These are phyloP conservation scores for Podospora didyma DNA, from an alignment of 495 filamentous ascomycete genomes.

Conservation along the genomic window DNA sequence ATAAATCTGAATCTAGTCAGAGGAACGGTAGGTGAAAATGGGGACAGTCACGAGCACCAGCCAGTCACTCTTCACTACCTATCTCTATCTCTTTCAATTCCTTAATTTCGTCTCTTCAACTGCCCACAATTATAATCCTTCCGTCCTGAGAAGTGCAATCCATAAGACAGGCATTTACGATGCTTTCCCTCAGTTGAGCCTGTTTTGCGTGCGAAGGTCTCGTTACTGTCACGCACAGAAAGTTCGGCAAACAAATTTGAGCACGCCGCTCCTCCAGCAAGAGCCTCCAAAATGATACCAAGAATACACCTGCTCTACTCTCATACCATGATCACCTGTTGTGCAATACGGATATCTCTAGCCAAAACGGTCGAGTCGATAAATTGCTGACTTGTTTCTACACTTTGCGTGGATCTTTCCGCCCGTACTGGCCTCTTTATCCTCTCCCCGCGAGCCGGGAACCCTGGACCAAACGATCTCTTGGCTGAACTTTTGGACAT, in stretches of 20 bases:
- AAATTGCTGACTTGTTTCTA: neutral
- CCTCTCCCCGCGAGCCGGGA: neutral
- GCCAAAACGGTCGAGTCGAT: neutral
- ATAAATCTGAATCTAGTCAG: too few species aligned
- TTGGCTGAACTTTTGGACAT: slow-evolving; percentile 44
- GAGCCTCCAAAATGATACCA: slow-evolving; percentile 56
- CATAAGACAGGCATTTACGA: slow-evolving; percentile 4
- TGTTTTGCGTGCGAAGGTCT: neutral
- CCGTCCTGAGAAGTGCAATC: neutral
- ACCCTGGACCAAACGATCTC: neutral
- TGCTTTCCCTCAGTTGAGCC: slow-evolving; percentile 12
- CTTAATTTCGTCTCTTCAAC: too few species aligned
- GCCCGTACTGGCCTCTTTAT: neutral
- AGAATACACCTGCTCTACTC: slow-evolving; percentile 42
- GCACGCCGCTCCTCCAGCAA: slow-evolving; percentile 2
- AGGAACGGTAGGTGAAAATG: too few species aligned
- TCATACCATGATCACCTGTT: slow-evolving; percentile 21
- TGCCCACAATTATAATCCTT: too few species aligned
- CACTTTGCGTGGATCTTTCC: neutral
- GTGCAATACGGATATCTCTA: slow-evolving; percentile 17
- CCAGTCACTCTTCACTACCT: too few species aligned
- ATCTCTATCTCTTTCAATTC: too few species aligned
- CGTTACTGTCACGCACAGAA: slow-evolving; percentile 2
- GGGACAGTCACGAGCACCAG: too few species aligned
- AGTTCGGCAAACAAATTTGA: neutral